These are phyloP conservation scores for Paraphaeosphaeria minitans DNA, from an alignment of 2,329 filamentous ascomycete species.

Conservation along the genomic window DNA sequence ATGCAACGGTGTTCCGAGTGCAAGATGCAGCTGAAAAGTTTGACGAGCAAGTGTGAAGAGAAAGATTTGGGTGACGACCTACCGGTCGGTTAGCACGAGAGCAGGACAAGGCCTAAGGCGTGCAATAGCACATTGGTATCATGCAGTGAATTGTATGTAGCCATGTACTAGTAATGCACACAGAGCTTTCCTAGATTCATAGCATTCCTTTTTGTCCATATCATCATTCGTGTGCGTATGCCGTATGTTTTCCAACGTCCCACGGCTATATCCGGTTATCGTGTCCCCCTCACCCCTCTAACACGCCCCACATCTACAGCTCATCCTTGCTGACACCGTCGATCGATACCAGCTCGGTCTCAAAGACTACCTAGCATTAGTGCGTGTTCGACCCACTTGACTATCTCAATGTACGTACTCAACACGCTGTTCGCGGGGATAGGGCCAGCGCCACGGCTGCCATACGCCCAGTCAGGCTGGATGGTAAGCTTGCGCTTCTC, in stretches of 20 bases:
- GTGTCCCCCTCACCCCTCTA: background rate
- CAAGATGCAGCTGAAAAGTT: background rate
- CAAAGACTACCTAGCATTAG: slow-evolving; percentile 68
- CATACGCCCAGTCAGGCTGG: slow-evolving; percentile 85
- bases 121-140: background rate
- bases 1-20: background rate
- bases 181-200: background rate
- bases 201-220: background rate
- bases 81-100: background rate
- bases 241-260: background rate
- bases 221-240: background rate
- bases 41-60: background rate
- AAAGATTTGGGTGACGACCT: background rate
- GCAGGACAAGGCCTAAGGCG: background rate
- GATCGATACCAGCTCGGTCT: slow-evolving; percentile 87
- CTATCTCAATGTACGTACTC: slow-evolving; percentile 54
- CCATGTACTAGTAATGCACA: background rate
- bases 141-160: background rate
- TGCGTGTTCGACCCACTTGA: background rate
- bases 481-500: slow-evolving; percentile 93
- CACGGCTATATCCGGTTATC: slow-evolving; percentile 2
- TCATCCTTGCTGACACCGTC: slow-evolving; percentile 65
- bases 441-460: slow-evolving; percentile 75
- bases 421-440: slow-evolving; percentile 86
- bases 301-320: slow-evolving; percentile 30